Percentiles rank a stretch among this genome's conserved stretches.
Conservation (phyloP, 768 basidiomycete species). For the Tulasnella sp. region DNA sequence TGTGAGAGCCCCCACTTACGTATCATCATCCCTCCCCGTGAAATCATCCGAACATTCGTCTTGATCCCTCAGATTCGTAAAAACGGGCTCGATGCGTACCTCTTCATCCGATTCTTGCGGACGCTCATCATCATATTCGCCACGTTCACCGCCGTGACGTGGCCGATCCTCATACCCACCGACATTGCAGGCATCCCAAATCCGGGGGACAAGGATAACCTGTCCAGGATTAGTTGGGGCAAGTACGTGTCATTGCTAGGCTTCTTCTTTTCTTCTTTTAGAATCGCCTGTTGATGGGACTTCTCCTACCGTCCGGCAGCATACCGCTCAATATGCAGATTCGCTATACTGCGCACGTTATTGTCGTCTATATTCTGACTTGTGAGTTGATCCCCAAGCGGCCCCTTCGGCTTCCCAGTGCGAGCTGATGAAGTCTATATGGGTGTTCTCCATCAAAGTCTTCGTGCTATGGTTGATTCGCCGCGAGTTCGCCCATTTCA, state of each 20-base stretch:
- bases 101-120: slow-evolving; percentile 39
- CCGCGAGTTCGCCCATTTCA: slow-evolving; percentile 67
- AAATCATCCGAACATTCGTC: neutral
- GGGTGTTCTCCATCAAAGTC: slow-evolving; percentile 32
- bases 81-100: slow-evolving; percentile 58
- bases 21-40: neutral
- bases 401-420: no score
- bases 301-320: no score
- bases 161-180: slow-evolving; percentile 49
- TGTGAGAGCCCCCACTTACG: slow-evolving; percentile 26
- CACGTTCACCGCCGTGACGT: slow-evolving; percentile 53
- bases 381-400: neutral
- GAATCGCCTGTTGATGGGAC: no score
- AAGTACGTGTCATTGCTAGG: slow-evolving; percentile 33
- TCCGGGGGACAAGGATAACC: slow-evolving; percentile 24
- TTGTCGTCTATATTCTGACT: slow-evolving; percentile 68
- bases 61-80: slow-evolving; percentile 37
- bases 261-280: no score
- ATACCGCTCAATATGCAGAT: slow-evolving; percentile 37
- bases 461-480: slow-evolving; percentile 81
- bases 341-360: slow-evolving; percentile 69
- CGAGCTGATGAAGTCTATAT: no score
- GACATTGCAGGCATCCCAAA: slow-evolving; percentile 36
- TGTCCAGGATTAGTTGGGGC: slow-evolving; percentile 38
- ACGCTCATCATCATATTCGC: slow-evolving; percentile 53